Base-by-base conservation (phyloP, 1,139 yeast species). In the Eremothecium coryli region DNA sequence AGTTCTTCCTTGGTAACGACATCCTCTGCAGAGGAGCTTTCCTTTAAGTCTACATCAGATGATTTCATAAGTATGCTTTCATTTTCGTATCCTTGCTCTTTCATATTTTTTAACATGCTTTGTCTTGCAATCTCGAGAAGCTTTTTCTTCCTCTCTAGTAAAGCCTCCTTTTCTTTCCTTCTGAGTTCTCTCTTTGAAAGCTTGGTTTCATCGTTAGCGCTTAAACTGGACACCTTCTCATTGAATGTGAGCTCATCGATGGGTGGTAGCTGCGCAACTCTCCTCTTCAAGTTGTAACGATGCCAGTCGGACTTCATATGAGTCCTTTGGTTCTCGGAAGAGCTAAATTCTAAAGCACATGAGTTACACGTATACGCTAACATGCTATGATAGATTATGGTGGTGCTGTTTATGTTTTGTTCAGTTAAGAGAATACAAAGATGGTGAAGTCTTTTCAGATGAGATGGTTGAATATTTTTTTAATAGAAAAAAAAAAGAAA, bases 241-340 rank as follows among this genome's bases (percentile, higher is more conserved):
- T 85, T 85, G 62, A 85, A 85, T 4, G 75, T 65, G 30, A 75
- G 78, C 11, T 93, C 81, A 10, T 76, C 64, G 36, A 90, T 82
- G 2, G 95, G 74, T 8, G 93, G 88, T 44, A 90, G 65, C 35
- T 73, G 75, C 1, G 97, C 96, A 16, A 90, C 97, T 56, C 94
- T 68, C 61, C 98, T 72, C 60, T 90, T 90, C 51, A 90, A 68
- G 55, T 90, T 90, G 58, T 90, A 90, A 49, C 98, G 70, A 58
- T 81, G 93, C 93, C 93, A 81, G 41, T 80, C 93, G 3, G 82
- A 66, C 52, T 84, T 85, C 97, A 90, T 90, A 53, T 90, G 98
- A 38, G 70, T 67, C 48, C 97, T 69, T 62, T 90, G 98, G 43
- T 75, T 69, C 38, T 79, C 86, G 4, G 94, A 79, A 12, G 78